phyloP scores from a whole-genome alignment of 2,329 filamentous ascomycete species.

The Talaromyces sp. region DNA sequence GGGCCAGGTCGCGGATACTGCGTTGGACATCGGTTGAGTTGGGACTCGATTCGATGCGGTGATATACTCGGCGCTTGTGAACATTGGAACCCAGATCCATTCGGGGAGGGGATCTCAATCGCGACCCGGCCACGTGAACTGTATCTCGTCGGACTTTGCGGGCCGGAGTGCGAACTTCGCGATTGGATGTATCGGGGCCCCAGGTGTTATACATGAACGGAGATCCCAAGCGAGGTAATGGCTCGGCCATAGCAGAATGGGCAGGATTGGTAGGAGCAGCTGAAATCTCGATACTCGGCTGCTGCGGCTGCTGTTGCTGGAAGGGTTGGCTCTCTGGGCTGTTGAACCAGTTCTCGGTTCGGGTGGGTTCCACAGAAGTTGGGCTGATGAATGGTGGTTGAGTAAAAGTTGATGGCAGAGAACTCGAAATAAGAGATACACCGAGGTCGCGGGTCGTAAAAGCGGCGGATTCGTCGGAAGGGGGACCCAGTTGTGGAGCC shows the following conservation, averaged over 20 bases:
- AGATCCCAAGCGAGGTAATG: constrained; percentile 43
- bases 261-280: not conserved
- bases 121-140: constrained; percentile 40
- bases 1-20: constrained; percentile 32
- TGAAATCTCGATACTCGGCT: constrained; percentile 11
- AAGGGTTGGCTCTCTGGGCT: constrained; percentile 20
- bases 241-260: constrained; percentile 14
- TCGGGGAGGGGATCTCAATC: constrained; percentile 50
- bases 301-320: constrained; percentile 1
- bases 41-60: constrained; percentile 48
- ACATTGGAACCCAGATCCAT: constrained; percentile 51
- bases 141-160: constrained; percentile 36
- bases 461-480: constrained; percentile 19
- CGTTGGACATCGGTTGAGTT: constrained; percentile 33
- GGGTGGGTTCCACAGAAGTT: constrained; percentile 15
- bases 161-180: constrained; percentile 24
- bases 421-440: constrained; percentile 40
- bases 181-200: constrained; percentile 39
- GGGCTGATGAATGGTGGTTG: constrained; percentile 11
- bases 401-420: constrained; percentile 32
- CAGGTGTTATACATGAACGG: constrained; percentile 48
- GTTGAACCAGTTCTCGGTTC: constrained; percentile 33
- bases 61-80: constrained; percentile 56
- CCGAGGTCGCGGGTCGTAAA: constrained; percentile 43
- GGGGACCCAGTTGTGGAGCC: not conserved